Base-by-base conservation (phyloP, 345 rosid species). In the Hibiscus trionum region DNA sequence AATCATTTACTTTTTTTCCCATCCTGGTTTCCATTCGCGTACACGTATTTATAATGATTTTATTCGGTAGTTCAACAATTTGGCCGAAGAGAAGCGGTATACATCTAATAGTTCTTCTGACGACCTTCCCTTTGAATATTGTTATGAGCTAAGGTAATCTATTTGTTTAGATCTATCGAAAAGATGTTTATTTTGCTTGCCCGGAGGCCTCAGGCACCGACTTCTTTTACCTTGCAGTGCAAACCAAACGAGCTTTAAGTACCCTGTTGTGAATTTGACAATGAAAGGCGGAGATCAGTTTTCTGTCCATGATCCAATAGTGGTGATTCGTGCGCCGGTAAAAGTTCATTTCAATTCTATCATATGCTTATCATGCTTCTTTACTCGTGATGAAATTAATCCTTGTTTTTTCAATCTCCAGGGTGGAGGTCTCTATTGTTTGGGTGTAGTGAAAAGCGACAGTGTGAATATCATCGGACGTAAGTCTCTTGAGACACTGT, bases 381-480 rank as follows among this genome's bases (percentile, higher is more conserved):
- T 71, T 35, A 66, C 58, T 49, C 19, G 21, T 58, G 63, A 12
- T 75, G 57, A 73, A 29, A 16, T 66, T 61, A 55, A 63, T 59
- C 61, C 9, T 55, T 17, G 46, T 8, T 42, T 2, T 72, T 44
- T 24, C 71, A 16, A 76, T 73, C 61, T 77, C 44, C 91, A 94
- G 97, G 76, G 73, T 68, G 46, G 42, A 29, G n/a, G 10, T 46
- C 11, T 88, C 10, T 94, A 90, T 59, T 95, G 97, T 77, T 85
- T 95, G 66, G 97, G 71, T 49, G 70, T 94, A 21, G 82, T 94
- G 73, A 91, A 81, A 77, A 90, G 90, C 53, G 86, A 82, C 65
- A 72, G 80, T 35, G 76, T 90, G 65, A 91, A 93, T 76, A 88
- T 94, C 78, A 90, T 94, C 7, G 98, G 97, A 80, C 97, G 97